Percentiles rank a stretch among this genome's conserved stretches.
phyloP scores from a whole-genome alignment of 805 yeast species.

The Ascoidea rubescens region DNA sequence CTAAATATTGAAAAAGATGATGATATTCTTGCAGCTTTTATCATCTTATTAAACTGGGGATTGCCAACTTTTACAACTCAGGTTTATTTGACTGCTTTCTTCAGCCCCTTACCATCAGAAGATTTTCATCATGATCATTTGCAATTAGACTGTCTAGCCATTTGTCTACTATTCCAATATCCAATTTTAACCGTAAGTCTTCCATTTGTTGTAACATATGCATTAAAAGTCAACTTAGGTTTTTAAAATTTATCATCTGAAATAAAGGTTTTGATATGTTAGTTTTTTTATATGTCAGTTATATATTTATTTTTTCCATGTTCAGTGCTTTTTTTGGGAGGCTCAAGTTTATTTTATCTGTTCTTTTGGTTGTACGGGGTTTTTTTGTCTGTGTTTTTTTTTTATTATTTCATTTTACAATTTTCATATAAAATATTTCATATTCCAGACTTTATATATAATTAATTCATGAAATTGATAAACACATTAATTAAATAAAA shows the following conservation, averaged over 20 bases:
- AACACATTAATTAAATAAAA: too few relatives aligned
- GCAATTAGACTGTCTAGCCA: constrained; percentile 77
- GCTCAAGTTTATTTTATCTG: too few relatives aligned
- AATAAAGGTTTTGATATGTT: too few relatives aligned
- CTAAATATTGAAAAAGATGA: constrained; percentile 25
- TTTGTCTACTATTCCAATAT: constrained; percentile 64
- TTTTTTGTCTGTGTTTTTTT: too few relatives aligned
- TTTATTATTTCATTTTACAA: too few relatives aligned
- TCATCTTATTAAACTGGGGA: constrained; percentile 60
- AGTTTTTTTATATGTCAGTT: too few relatives aligned
- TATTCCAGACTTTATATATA: too few relatives aligned
- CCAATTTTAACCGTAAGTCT: constrained; percentile 17
- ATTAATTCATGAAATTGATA: too few relatives aligned
- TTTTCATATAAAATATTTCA: too few relatives aligned
- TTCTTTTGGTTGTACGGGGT: too few relatives aligned
- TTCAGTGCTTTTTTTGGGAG: too few relatives aligned
- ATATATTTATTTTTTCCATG: too few relatives aligned
- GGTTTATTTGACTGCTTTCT: constrained; percentile 79
- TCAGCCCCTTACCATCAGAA: constrained; percentile 34
- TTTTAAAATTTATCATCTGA: neutral
- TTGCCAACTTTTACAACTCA: constrained; percentile 82
- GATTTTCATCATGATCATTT: constrained; percentile 12
- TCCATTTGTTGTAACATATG: constrained; percentile 8
- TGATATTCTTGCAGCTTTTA: constrained; percentile 43
- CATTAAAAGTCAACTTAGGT: constrained; percentile 5